A percentile compares a stretch with the other conserved stretches of the same genome.
phyloP scores from a whole-genome alignment of 2,329 filamentous ascomycete genomes.

The Talaromyces sp. region DNA sequence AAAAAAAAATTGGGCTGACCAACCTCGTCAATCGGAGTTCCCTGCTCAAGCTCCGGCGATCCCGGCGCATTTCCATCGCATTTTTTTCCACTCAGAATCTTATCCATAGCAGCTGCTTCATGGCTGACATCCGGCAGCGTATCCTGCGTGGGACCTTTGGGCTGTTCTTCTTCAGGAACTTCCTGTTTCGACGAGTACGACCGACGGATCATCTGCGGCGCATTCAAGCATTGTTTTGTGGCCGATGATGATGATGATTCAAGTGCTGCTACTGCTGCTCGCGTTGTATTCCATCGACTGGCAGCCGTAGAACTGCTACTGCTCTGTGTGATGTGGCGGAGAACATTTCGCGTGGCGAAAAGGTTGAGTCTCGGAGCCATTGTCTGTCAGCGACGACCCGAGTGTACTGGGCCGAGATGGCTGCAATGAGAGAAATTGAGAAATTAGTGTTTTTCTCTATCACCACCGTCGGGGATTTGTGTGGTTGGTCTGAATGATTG shows the following conservation, averaged over 20 bases:
- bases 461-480: not conserved
- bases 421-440: not conserved
- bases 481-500: not conserved
- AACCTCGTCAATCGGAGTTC: conserved; percentile 61
- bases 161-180: conserved; percentile 17
- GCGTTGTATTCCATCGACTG: not conserved
- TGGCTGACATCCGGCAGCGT: conserved; percentile 57
- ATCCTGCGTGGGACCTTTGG: conserved; percentile 47
- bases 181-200: conserved; percentile 23
- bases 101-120: conserved; percentile 57
- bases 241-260: not conserved
- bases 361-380: conserved; percentile 54
- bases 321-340: conserved; percentile 23
- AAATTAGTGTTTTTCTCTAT: not conserved
- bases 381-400: not conserved
- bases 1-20: not conserved
- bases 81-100: conserved; percentile 47
- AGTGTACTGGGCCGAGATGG: not conserved
- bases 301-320: not conserved
- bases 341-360: conserved; percentile 30
- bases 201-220: conserved; percentile 11
- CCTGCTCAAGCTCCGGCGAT: conserved; percentile 57
- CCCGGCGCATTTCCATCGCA: conserved; percentile 36
- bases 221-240: not conserved
- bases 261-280: not conserved